These are phyloP conservation scores for Aspergillus alliaceus DNA, from an alignment of 2,329 filamentous ascomycete genomes.

Conservation along the genomic window DNA sequence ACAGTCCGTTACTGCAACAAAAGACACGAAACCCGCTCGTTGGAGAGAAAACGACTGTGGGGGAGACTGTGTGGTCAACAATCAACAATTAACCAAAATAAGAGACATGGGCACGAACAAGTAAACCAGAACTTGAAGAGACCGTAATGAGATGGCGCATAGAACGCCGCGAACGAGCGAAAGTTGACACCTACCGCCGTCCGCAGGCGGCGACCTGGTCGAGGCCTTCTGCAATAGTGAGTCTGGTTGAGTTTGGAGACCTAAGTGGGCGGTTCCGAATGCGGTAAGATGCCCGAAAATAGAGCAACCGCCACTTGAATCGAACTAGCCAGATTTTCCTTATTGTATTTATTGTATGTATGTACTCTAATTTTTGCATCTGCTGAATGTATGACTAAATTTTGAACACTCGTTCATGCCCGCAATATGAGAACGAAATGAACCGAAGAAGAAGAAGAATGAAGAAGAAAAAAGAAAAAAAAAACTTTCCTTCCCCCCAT, in stretches of 20 bases:
- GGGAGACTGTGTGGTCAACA: neutral
- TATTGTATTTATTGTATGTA: neutral
- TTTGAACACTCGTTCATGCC: neutral
- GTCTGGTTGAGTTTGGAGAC: neutral
- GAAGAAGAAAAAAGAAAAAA: no score
- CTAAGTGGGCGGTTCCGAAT: neutral
- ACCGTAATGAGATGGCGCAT: neutral
- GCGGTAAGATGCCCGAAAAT: slow-evolving; percentile 10
- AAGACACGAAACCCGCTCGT: neutral
- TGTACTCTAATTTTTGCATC: no score
- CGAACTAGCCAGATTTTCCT: neutral
- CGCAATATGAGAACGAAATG: neutral
- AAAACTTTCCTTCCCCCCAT: neutral
- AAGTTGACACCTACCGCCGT: neutral
- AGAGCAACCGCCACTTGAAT: neutral
- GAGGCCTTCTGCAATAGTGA: slow-evolving; percentile 1
- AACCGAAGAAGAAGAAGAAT: neutral
- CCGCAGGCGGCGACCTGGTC: slow-evolving; percentile 4
- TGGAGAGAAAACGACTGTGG: slow-evolving; percentile 3
- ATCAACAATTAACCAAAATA: neutral
- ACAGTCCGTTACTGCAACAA: neutral
- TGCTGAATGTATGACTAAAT: neutral
- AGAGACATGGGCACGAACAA: neutral
- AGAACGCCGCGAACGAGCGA: neutral
- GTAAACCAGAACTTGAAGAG: neutral